Evolutionary conservation across 139 green algal species (phyloP), one percentile per base, ranked within the genome.

Genomic region (Volvox africanus): DNA sequence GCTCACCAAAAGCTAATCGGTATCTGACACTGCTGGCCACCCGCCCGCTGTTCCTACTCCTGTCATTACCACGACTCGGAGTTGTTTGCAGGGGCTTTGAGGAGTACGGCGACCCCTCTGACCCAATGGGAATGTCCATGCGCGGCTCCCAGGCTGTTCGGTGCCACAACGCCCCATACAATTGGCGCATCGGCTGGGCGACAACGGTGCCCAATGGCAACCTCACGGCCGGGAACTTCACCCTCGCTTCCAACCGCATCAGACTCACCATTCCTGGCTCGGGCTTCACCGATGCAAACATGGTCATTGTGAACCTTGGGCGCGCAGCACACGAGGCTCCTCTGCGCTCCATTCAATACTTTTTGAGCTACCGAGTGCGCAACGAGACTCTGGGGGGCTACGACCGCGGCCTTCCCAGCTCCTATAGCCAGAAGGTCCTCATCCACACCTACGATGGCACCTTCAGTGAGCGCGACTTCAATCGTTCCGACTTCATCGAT

Each of bases 141-240:
- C 26, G 5, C 35, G 24, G 3, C 19, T 20, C 32, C 20, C n/a
- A 22, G 20, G 55, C 35, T 5, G 26, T 79, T 20, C 82, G 24
- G 62, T 89, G 83, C 68, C 83, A 89, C 83, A 80, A 80, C 68
- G 83, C 83, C 26, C 36, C 83, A 17, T 28, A 69, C 67, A 69
- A 55, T 28, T 80, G 75, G 61, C 83, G 67, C 35, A 44, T 80
- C 13, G 83, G 83, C 26, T 89, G 83, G 83, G 36, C 36, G 36
- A 44, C 6, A 18, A 36, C 83, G 26, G 44, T 89, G 30, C 61
- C 76, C 0, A 18, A 30, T 20, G 83, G 83, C 83, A 81, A 69
- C 30, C 83, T 89, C 11, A 80, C 67, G 30, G 83, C 83, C 83
- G 68, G 13, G 35, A 89, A 68, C 35, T 89, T 89, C 83, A 69